Conservation (phyloP, 83 land plant species). For the Thuja plicata region DNA sequence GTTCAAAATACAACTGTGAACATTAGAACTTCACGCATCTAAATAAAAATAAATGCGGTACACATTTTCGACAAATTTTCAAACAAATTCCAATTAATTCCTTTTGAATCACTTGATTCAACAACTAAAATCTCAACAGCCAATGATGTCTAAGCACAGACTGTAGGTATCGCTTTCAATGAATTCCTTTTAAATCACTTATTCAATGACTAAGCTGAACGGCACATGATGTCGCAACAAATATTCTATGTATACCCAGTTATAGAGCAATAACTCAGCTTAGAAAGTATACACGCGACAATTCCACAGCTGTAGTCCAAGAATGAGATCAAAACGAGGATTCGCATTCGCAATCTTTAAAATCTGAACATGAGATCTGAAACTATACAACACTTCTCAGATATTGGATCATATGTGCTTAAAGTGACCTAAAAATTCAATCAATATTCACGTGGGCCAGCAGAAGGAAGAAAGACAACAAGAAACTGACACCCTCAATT, state of each 20-base stretch:
- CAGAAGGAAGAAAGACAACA: background rate
- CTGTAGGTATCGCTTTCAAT: background rate
- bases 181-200: background rate
- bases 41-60: background rate
- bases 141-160: background rate
- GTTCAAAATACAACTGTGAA: background rate
- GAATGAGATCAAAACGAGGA: background rate
- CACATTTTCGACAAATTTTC: background rate
- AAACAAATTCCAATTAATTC: background rate
- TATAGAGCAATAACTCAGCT: background rate
- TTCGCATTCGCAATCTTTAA: background rate
- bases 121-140: background rate
- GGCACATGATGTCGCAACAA: background rate
- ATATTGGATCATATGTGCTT: background rate
- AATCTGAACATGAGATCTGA: background rate
- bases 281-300: background rate
- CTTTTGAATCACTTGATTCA: background rate
- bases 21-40: background rate
- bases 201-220: background rate
- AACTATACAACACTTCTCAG: background rate
- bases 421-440: background rate
- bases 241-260: background rate
- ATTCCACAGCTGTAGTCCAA: background rate
- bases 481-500: background rate
- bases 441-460: background rate